phyloP scores from a whole-genome alignment of 2,329 filamentous ascomycete species.

The Keithomyces neogunnii region DNA sequence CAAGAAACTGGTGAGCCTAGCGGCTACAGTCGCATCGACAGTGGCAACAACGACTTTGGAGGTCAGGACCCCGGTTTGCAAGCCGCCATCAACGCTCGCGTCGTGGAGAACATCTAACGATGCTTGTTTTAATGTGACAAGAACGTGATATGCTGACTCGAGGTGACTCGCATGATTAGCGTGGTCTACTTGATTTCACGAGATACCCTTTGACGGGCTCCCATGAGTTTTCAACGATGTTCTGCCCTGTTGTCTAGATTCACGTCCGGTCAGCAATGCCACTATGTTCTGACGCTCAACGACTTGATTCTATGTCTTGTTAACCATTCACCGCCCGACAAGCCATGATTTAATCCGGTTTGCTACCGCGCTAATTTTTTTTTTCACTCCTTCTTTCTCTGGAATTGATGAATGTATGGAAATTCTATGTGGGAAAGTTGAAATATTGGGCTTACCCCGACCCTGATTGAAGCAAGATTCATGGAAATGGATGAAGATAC shows the following conservation, averaged over 20 bases:
- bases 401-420: neutral
- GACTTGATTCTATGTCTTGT: neutral
- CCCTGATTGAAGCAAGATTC: neutral
- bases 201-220: conserved; percentile 7
- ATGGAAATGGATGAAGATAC: conserved; percentile 11
- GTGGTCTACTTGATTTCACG: conserved; percentile 28
- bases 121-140: conserved; percentile 7
- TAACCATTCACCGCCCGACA: neutral
- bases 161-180: conserved; percentile 19
- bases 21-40: conserved; percentile 39
- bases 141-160: conserved; percentile 21
- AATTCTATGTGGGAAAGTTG: neutral
- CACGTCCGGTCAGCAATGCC: neutral
- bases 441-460: neutral
- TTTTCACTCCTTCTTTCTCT: neutral
- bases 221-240: conserved; percentile 13
- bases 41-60: conserved; percentile 38
- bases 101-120: conserved; percentile 76
- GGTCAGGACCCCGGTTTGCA: conserved; percentile 57
- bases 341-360: neutral
- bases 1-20: conserved; percentile 32
- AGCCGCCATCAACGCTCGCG: conserved; percentile 69
- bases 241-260: neutral
- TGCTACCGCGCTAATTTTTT: neutral
- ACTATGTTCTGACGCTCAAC: neutral